Percentiles rank a stretch among this genome's conserved stretches.
phyloP scores from a whole-genome alignment of 192 early-diverging fungal species.

The Podila epicladia region DNA sequence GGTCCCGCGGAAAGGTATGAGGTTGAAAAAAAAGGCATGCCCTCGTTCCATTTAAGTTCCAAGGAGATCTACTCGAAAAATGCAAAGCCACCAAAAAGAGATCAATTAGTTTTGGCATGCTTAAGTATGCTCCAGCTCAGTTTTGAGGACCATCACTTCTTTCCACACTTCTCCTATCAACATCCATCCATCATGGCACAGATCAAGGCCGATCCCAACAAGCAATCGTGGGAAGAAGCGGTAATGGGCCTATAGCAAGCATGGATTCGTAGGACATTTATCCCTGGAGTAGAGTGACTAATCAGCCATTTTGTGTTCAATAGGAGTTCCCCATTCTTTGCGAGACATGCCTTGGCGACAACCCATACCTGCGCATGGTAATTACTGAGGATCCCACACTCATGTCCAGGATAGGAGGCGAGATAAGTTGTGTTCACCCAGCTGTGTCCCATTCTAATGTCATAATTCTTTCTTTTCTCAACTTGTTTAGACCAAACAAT shows the following conservation, averaged over 20 bases:
- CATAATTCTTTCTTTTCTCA: neutral
- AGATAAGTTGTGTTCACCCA: too few species aligned
- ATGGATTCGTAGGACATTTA: neutral
- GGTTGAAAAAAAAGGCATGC: neutral
- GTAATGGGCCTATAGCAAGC: constrained; percentile 24
- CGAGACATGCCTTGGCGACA: constrained; percentile 97
- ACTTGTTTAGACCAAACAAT: constrained; percentile 67
- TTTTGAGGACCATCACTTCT: neutral
- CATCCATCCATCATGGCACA: constrained; percentile 22
- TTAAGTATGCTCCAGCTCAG: neutral
- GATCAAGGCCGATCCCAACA: constrained; percentile 67
- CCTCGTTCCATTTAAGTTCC: neutral
- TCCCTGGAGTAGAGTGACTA: neutral
- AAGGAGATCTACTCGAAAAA: neutral
- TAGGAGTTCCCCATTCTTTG: constrained; percentile 91
- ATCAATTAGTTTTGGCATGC: neutral
- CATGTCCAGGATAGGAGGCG: neutral
- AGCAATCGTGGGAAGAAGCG: constrained; percentile 71
- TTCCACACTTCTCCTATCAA: neutral
- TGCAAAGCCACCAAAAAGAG: neutral
- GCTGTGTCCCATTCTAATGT: neutral
- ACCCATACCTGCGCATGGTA: constrained; percentile 99
- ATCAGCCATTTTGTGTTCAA: constrained; percentile 4
- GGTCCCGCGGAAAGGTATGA: neutral
- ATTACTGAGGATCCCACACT: neutral